phyloP scores from a whole-genome alignment of 2,329 filamentous ascomycete species.

The Exophiala xenobiotica region DNA sequence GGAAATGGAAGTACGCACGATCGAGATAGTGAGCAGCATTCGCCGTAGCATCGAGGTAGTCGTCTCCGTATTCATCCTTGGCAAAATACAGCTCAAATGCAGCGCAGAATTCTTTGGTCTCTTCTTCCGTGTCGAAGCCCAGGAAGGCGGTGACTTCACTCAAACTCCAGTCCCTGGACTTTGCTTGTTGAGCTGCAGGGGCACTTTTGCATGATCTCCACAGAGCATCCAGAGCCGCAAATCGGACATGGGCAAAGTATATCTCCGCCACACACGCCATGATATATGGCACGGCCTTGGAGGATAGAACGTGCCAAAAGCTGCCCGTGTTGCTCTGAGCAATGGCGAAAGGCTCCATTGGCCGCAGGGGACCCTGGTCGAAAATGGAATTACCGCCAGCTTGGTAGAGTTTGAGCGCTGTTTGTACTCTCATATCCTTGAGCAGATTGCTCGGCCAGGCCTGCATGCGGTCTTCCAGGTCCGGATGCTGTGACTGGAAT shows the following conservation, averaged over 20 bases:
- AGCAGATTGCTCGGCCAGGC: constrained; percentile 53
- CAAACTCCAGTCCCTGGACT: constrained; percentile 58
- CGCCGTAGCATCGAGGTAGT: constrained; percentile 53
- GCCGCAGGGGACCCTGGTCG: constrained; percentile 52
- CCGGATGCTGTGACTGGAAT: constrained; percentile 52
- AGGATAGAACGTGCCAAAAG: constrained; percentile 59
- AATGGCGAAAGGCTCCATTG: constrained; percentile 50
- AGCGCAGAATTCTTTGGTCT: constrained; percentile 56
- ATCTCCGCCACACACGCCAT: constrained; percentile 65
- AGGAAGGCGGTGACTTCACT: constrained; percentile 52
- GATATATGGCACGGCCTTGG: constrained; percentile 57
- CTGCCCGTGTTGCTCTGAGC: constrained; percentile 58
- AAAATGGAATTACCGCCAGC: constrained; percentile 56
- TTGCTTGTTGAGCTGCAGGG: constrained; percentile 47
- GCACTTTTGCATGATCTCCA: constrained; percentile 53
- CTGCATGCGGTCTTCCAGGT: constrained; percentile 59
- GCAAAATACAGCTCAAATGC: constrained; percentile 54
- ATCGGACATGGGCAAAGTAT: constrained; percentile 59
- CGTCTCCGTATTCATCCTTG: constrained; percentile 45
- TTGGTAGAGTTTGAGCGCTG: constrained; percentile 57
- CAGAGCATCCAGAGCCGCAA: constrained; percentile 55
- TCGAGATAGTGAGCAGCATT: constrained; percentile 48
- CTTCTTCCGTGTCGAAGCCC: constrained; percentile 55
- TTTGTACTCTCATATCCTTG: constrained; percentile 53
- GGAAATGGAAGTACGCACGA: constrained; percentile 37